Conservation (phyloP, 129 eudicot genomes). For the Helichrysum umbraculigerum region DNA sequence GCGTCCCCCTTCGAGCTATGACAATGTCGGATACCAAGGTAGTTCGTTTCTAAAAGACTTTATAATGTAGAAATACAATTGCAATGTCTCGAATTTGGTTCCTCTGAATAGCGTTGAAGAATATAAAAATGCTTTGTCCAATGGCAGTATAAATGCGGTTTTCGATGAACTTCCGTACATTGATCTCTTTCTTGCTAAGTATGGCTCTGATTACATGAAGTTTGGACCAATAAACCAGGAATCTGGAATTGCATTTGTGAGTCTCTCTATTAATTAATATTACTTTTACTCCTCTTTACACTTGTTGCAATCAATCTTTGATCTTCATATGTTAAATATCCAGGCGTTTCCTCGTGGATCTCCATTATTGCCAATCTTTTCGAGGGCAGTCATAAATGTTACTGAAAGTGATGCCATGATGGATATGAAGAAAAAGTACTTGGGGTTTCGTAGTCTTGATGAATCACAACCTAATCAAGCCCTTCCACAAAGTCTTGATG, state of each 20-base stretch:
- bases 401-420: not conserved
- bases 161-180: constrained; percentile 24
- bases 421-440: not conserved
- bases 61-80: not conserved
- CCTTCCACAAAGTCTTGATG: constrained; percentile 1
- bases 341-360: not conserved
- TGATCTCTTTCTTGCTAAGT: constrained; percentile 20
- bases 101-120: constrained; percentile 25
- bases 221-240: constrained; percentile 32
- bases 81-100: not conserved
- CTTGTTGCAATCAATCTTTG: not conserved
- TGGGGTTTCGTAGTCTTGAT: not conserved
- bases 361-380: not conserved
- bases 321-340: not conserved
- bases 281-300: not conserved
- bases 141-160: constrained; percentile 14
- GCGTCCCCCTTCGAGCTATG: constrained; percentile 18
- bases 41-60: constrained; percentile 23
- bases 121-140: constrained; percentile 21
- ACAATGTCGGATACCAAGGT: constrained; percentile 18
- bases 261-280: not conserved
- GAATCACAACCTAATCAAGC: not conserved
- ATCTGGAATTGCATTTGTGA: constrained; percentile 38
- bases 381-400: not conserved
- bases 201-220: constrained; percentile 11